Evolutionary conservation across 2,329 filamentous ascomycete species (phyloP), one percentile per base, ranked within the genome.

Genomic region (Leptoxyphium fumago): DNA sequence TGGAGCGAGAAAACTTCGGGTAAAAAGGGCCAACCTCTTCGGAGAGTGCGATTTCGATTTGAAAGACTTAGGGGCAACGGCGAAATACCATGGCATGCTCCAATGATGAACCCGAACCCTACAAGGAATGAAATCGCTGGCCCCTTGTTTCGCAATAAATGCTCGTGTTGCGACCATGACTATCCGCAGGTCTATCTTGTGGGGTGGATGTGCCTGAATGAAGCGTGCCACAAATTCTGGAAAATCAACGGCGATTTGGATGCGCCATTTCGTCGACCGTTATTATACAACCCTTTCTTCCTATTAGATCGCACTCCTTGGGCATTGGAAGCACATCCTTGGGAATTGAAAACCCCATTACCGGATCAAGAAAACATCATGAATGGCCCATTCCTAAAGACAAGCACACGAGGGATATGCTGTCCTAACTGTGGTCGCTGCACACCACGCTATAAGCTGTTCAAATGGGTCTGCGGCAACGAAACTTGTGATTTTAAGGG

Each of bases 371-470:
- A 64, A 11, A 58, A 63, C 0, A 54, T 63, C 4, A 51, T 61
- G 1, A 66, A 67, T 3, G 63, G 69, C 44, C 70, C 73, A 2
- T 70, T 72, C 0, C 69, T 74, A 10, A 61, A 64, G 2, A 58
- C 65, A 8, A 75, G 72, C 45, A 80, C 75, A 53, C 66, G 67
- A 42, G 82, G 82, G 0, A 73, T 85, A 40, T 74, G 82, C 2
- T 88, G 83, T 51, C 77, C 75, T 0, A 46, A 62, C 1, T 87
- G 83, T 49, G 63, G 67, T 0, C 70, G 74, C 36, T 84, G 81
- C 52, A 77, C 70, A 38, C 69, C 75, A 2, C 70, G 82, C 1
- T 64, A 71, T 11, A 60, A 68, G 18, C 87, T 80, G 78, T 62
- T 61, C 5, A 68, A 70, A 1, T 84, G 79, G 80, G 59, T 64